These are phyloP conservation scores for Teratosphaeriaceae sp. DNA, from an alignment of 2,329 filamentous ascomycete genomes.

Conservation along the genomic window DNA sequence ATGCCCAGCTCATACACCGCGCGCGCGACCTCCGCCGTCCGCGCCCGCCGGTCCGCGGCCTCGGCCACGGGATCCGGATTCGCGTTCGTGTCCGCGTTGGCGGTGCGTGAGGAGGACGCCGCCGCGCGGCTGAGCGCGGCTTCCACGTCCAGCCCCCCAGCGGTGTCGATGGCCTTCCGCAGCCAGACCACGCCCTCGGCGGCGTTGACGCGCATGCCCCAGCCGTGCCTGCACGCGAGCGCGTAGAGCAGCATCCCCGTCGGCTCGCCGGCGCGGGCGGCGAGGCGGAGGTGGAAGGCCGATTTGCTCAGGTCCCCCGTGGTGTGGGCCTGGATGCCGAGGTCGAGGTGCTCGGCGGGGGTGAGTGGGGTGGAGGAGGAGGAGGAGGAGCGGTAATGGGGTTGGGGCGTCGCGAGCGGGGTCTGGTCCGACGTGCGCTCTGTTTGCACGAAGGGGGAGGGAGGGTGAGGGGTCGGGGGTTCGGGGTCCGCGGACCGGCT, in stretches of 20 bases:
- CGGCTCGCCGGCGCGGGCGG: conserved; percentile 76
- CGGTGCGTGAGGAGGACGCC: too few species aligned
- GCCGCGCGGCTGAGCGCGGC: conserved; percentile 13
- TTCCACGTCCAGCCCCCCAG: conserved; percentile 61
- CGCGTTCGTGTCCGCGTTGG: too few species aligned
- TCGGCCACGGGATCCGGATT: conserved; percentile 51
- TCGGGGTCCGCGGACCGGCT: conserved; percentile 26
- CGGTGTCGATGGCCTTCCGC: conserved; percentile 79
- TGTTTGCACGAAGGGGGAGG: conserved; percentile 28
- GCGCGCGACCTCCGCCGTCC: conserved; percentile 87
- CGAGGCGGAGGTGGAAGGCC: conserved; percentile 89
- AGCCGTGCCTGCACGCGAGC: conserved; percentile 89
- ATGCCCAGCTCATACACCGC: conserved; percentile 96
- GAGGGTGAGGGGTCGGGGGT: conserved; percentile 20
- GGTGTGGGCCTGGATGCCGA: conserved; percentile 86
- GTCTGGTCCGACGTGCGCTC: conserved; percentile 37
- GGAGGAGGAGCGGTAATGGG: too few species aligned
- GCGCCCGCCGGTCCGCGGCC: conserved; percentile 66
- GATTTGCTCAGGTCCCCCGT: conserved; percentile 84
- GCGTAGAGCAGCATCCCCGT: conserved; percentile 96
- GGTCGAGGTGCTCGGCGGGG: conserved; percentile 80
- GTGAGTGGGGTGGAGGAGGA: conserved; percentile 62
- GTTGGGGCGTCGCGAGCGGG: conserved; percentile 35
- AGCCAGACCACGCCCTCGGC: conserved; percentile 88
- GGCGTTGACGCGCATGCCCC: conserved; percentile 93